Conservation (phyloP, 306 rosid species). For the Alnus rubra region DNA sequence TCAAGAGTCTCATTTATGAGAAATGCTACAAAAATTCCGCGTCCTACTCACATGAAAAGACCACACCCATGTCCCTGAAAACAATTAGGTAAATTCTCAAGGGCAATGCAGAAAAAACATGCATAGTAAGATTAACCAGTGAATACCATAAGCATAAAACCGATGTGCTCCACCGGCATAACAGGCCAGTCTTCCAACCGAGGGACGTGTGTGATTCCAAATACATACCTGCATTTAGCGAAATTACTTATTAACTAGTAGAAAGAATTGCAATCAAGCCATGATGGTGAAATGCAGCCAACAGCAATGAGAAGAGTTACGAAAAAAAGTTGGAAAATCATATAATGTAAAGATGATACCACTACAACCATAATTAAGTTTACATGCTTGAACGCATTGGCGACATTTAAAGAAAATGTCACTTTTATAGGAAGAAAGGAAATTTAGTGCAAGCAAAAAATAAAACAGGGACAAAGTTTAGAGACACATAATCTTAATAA, state of each 20-base stretch:
- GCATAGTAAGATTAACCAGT: background rate
- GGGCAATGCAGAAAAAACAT: background rate
- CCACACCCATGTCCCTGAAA: background rate
- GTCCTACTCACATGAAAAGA: too few relatives aligned
- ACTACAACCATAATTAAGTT: background rate
- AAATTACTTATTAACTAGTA: slow-evolving; percentile 10
- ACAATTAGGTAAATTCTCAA: slow-evolving; percentile 1
- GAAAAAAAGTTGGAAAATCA: background rate
- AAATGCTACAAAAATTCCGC: background rate
- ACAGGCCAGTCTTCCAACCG: slow-evolving; percentile 95
- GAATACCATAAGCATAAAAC: slow-evolving; percentile 71
- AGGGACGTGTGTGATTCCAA: slow-evolving; percentile 79
- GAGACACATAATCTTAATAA: too few relatives aligned
- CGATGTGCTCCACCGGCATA: slow-evolving; percentile 87
- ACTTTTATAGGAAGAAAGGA: background rate
- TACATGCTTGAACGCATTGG: background rate
- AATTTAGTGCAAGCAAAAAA: background rate
- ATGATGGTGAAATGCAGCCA: background rate
- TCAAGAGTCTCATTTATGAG: background rate
- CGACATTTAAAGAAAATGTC: background rate
- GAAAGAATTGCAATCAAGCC: slow-evolving; percentile 5
- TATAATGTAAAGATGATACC: background rate
- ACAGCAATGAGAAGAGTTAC: background rate
- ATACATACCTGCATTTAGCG: slow-evolving; percentile 66
- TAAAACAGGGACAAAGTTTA: background rate